These are phyloP conservation scores for Phytopythium aichiense DNA, from an alignment of 352 stramenopile species.

Conservation along the genomic window DNA sequence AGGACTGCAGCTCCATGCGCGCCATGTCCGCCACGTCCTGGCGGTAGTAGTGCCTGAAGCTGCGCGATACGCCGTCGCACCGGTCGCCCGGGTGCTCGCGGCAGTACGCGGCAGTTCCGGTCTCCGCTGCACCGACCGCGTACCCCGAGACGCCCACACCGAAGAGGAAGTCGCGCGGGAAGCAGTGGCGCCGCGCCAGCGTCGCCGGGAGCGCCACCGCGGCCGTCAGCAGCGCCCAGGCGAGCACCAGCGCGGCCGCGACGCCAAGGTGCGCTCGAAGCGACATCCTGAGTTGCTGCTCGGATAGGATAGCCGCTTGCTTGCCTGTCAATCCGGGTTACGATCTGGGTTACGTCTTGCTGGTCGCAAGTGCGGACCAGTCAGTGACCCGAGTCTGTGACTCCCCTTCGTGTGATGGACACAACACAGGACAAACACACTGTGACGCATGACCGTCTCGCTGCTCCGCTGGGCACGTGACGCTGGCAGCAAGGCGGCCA, in stretches of 20 bases:
- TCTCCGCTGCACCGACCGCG: too few species aligned
- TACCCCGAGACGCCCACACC: conserved; percentile 41
- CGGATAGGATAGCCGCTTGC: too few species aligned
- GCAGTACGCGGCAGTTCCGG: too few species aligned
- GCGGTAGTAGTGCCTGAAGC: conserved; percentile 81
- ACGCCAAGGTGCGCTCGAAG: not conserved
- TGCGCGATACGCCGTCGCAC: conserved; percentile 84
- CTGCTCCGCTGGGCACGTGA: too few species aligned
- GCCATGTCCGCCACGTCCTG: conserved; percentile 52
- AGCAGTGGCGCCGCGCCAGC: conserved; percentile 13
- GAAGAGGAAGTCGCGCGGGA: conserved; percentile 54
- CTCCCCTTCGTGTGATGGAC: too few species aligned
- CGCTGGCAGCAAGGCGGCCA: too few species aligned
- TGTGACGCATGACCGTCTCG: too few species aligned
- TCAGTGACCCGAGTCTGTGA: too few species aligned
- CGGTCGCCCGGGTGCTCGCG: not conserved
- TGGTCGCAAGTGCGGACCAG: too few species aligned
- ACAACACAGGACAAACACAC: too few species aligned
- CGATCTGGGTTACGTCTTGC: too few species aligned
- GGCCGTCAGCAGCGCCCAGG: not conserved
- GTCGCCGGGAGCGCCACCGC: conserved; percentile 1
- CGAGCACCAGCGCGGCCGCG: not conserved
- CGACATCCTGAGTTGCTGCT: not conserved
- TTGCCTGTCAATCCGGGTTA: too few species aligned
- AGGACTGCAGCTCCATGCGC: conserved; percentile 87